Conservation (phyloP, 331 rosid genomes). For the Phaseolus coccineus region DNA sequence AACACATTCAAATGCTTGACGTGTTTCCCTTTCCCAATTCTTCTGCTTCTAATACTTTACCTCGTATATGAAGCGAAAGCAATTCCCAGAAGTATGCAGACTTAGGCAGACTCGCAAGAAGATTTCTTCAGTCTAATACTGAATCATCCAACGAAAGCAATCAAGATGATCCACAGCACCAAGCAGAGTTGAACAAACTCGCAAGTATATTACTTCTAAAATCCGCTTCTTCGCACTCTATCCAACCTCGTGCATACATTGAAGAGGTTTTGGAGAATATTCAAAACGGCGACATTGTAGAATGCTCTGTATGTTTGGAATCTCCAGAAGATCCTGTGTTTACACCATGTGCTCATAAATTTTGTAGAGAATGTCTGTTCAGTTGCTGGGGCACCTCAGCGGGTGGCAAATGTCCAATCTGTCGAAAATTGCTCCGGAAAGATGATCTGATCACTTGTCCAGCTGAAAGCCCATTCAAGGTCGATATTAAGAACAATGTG, state of each 20-base stretch:
- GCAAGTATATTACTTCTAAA: conserved; percentile 62
- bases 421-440: conserved; percentile 62
- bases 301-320: conserved; percentile 91
- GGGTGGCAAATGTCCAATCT: conserved; percentile 76
- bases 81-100: conserved; percentile 66
- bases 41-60: conserved; percentile 39
- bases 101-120: conserved; percentile 72
- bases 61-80: conserved; percentile 62
- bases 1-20: conserved; percentile 5
- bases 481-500: conserved; percentile 71
- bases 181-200: conserved; percentile 62
- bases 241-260: conserved; percentile 64
- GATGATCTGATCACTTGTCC: conserved; percentile 73
- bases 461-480: conserved; percentile 63
- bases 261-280: conserved; percentile 72
- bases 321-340: conserved; percentile 89
- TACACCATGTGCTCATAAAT: conserved; percentile 89
- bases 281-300: conserved; percentile 63
- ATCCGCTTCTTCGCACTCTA: conserved; percentile 45
- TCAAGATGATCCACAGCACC: conserved; percentile 58
- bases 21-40: background rate
- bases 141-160: conserved; percentile 49
- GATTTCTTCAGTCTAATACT: conserved; percentile 54
- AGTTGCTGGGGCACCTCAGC: conserved; percentile 72
- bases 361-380: conserved; percentile 88